Percentiles rank a stretch among this genome's conserved stretches.
Evolutionary conservation across 441 rosid genomes (phyloP).

Genomic region (Erodium texanum): DNA sequence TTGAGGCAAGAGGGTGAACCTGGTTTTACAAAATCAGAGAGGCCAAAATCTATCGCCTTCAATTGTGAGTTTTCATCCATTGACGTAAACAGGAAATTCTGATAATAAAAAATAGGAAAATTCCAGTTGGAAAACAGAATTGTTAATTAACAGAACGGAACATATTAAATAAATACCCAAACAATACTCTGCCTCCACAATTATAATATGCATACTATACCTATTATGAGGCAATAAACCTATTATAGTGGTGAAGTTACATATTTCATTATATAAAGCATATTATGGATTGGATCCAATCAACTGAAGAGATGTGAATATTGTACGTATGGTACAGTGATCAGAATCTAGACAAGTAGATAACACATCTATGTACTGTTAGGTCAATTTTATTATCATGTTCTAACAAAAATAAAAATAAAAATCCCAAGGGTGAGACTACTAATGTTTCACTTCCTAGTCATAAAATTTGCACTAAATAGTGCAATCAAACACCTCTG

Average conservation of each 20-base stretch:
- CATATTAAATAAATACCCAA: neutral
- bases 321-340: neutral
- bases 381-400: neutral
- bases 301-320: neutral
- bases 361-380: neutral
- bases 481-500: neutral
- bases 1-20: slow-evolving; percentile 36
- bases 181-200: neutral
- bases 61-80: slow-evolving; percentile 76
- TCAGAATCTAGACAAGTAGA: neutral
- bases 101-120: slow-evolving; percentile 11
- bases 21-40: slow-evolving; percentile 91
- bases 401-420: neutral
- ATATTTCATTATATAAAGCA: neutral
- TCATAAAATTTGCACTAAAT: neutral
- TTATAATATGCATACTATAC: neutral
- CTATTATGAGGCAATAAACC: neutral
- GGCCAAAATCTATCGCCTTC: slow-evolving; percentile 84
- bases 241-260: neutral
- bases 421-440: neutral
- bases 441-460: neutral
- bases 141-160: neutral
- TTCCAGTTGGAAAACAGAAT: slow-evolving; percentile 21
- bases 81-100: slow-evolving; percentile 81
- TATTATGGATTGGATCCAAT: neutral